Evolutionary conservation across 352 stramenopile species (phyloP), one percentile per base, ranked within the genome.

Genomic region (Elongisporangium prolatum): DNA sequence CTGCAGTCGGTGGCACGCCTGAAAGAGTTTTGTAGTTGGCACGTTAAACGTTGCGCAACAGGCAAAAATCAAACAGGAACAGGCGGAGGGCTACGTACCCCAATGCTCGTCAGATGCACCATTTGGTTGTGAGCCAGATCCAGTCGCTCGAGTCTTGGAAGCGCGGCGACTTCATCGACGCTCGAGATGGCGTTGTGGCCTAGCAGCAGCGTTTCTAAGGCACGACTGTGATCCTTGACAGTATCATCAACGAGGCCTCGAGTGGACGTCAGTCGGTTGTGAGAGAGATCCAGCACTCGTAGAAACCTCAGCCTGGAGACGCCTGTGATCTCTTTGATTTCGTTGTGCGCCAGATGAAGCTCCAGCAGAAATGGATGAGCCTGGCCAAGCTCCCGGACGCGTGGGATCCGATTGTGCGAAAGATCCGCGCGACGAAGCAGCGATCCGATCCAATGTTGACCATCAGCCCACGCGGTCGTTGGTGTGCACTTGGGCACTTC

Each of bases 331-430:
- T 72, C 68, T 7, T 59, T 60, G 48, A 91, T 84, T 4, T 61
- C 51, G 50, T 93, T 91, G 50, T 88, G 68, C 8, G 76, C 68
- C 17, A 93, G 61, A 14, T 73, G 53, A 14, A 93, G 69, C 65
- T 93, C 80, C 38, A 84, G 67, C 10, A 93, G 55, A 52, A 89
- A 93, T 21, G 74, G 77, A 40, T 91, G 81, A 1, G 74, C 68
- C 2, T 13, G 51, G 20, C 69, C 57, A 11, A 93, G 68, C 13
- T 81, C 70, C 17, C 75, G 80, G 51, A 91, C 84, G 16, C 52
- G 62, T 16, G 64, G 58, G 51, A 93, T 88, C 13, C 25, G 59
- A 50, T 93, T 93, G 25, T 62, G 65, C 21, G 71, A 69, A 14
- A 91, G 60, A 10, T 73, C 70, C 16, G 77, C 80, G 40, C 71